Evolutionary conservation across 2,329 filamentous ascomycete genomes (phyloP).

Genomic region (Raffaelea deltoideospora): DNA sequence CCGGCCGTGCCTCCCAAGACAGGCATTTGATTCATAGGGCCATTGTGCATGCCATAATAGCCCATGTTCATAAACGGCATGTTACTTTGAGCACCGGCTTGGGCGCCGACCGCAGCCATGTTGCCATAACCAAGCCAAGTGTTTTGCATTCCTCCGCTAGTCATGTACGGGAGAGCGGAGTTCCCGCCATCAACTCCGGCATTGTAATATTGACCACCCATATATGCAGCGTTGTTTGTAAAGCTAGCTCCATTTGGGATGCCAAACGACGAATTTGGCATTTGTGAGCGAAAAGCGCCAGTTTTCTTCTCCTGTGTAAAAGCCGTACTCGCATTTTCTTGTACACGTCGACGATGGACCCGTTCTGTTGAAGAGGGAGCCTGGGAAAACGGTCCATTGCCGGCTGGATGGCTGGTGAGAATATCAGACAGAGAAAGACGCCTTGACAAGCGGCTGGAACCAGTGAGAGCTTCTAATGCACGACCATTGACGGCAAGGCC

Average conservation of each 20-base stretch:
- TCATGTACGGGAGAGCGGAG: too few relatives aligned
- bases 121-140: too few relatives aligned
- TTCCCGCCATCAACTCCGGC: constrained; percentile 32
- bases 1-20: too few relatives aligned
- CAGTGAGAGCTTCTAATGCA: constrained; percentile 12
- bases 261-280: constrained; percentile 19
- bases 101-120: too few relatives aligned
- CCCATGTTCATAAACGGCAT: too few relatives aligned
- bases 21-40: too few relatives aligned
- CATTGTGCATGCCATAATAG: too few relatives aligned
- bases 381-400: constrained; percentile 11
- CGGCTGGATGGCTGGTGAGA: constrained; percentile 27
- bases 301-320: constrained; percentile 32
- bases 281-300: constrained; percentile 30
- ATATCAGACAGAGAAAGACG: constrained; percentile 47
- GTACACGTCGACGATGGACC: constrained; percentile 21
- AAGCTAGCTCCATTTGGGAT: not conserved
- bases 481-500: constrained; percentile 10
- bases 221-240: constrained; percentile 29
- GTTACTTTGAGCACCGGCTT: too few relatives aligned
- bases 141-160: too few relatives aligned
- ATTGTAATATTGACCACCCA: constrained; percentile 39
- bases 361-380: constrained; percentile 28
- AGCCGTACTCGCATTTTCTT: constrained; percentile 24
- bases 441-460: constrained; percentile 18